phyloP scores from a whole-genome alignment of 208 protist species.

The Lotmaria passim region DNA sequence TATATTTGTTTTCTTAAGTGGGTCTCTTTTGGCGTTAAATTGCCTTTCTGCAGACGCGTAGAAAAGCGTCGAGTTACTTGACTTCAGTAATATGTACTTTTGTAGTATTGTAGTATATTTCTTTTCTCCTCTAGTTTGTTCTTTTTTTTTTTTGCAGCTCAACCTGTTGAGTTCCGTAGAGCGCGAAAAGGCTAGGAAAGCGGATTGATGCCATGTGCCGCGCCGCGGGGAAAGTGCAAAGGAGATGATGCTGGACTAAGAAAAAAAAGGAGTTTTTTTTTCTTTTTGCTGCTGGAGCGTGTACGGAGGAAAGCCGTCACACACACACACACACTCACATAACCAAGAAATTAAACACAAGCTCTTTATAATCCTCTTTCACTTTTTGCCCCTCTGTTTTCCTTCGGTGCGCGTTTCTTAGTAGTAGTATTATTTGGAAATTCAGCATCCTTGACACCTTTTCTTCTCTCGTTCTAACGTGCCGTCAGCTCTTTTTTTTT shows the following conservation, averaged over 20 bases:
- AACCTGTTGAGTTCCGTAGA: not conserved
- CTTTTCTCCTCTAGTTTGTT: conserved; percentile 8
- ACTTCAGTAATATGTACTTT: not conserved
- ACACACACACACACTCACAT: too few relatives aligned
- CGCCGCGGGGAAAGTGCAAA: not conserved
- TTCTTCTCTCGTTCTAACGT: not conserved
- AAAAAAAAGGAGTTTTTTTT: not conserved
- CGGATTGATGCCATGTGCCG: not conserved
- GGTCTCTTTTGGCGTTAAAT: not conserved
- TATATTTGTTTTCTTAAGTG: not conserved
- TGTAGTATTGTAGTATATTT: conserved; percentile 16
- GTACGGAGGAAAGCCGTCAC: not conserved
- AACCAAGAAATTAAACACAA: not conserved
- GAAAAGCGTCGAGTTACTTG: not conserved
- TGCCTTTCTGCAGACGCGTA: not conserved
- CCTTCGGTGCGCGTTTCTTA: not conserved
- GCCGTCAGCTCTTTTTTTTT: not conserved
- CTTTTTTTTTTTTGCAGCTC: conserved; percentile 9
- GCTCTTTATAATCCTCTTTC: conserved; percentile 5
- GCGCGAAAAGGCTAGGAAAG: not conserved
- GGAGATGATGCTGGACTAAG: not conserved
- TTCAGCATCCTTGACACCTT: not conserved
- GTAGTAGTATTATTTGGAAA: too few relatives aligned
- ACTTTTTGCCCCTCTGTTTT: conserved; percentile 8
- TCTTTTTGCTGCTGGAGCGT: not conserved